Conservation (phyloP, 2,329 filamentous ascomycete species). For the Fusarium domesticum region DNA sequence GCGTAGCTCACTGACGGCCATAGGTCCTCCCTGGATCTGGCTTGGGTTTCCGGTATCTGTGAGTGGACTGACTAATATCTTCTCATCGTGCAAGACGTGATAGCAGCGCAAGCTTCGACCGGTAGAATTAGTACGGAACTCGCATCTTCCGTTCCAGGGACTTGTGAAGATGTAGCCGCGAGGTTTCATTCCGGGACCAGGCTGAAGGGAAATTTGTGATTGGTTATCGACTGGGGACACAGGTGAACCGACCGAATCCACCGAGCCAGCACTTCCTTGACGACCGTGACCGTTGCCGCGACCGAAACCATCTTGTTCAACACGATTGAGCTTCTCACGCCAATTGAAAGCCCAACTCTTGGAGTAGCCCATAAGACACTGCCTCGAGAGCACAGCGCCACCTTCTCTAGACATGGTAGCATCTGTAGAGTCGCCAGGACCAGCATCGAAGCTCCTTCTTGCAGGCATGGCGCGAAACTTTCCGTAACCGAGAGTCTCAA, state of each 20-base stretch:
- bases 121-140: conserved; percentile 74
- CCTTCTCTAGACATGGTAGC: conserved; percentile 15
- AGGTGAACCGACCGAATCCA: conserved; percentile 32
- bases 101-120: conserved; percentile 74
- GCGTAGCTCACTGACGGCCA: conserved; percentile 72
- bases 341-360: conserved; percentile 49
- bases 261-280: conserved; percentile 32
- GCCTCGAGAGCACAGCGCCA: conserved; percentile 46
- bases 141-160: conserved; percentile 84
- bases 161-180: conserved; percentile 75
- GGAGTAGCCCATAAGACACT: conserved; percentile 57
- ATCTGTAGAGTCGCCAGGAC: conserved; percentile 12
- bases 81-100: conserved; percentile 58
- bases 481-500: conserved; percentile 56
- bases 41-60: conserved; percentile 35
- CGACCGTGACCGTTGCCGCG: conserved; percentile 31
- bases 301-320: conserved; percentile 27
- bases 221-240: conserved; percentile 25
- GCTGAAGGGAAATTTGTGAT: conserved; percentile 36
- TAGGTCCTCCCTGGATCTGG: conserved; percentile 26
- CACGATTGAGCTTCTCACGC: conserved; percentile 43
- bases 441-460: conserved; percentile 36
- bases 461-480: conserved; percentile 53
- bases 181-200: conserved; percentile 49
- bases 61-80: conserved; percentile 43